phyloP scores from a whole-genome alignment of 176 grass and related monocot genomes.

The Typha latifolia region DNA sequence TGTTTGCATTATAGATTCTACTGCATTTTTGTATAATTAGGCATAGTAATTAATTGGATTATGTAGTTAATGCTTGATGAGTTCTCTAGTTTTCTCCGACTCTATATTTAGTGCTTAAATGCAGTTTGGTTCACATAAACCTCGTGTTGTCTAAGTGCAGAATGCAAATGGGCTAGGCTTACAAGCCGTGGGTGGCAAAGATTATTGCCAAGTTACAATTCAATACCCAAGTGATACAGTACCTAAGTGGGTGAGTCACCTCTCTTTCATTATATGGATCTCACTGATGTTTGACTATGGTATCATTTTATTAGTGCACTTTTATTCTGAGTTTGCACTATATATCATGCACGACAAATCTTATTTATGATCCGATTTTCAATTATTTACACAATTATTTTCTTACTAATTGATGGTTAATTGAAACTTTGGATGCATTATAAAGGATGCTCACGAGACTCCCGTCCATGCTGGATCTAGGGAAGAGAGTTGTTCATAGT shows the following conservation, averaged over 20 bases:
- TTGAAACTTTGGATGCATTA: not conserved
- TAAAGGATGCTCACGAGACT: not conserved
- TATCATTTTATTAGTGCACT: not conserved
- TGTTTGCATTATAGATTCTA: not conserved
- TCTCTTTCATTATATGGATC: not conserved
- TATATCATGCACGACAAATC: not conserved
- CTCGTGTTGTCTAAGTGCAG: slow-evolving; percentile 19
- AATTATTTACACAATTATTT: not conserved
- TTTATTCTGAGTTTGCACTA: not conserved
- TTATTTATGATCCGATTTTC: not conserved
- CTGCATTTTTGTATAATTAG: not conserved
- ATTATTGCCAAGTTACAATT: slow-evolving; percentile 65
- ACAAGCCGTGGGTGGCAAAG: slow-evolving; percentile 33
- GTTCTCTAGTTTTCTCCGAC: too few species aligned
- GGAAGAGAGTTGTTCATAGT: too few species aligned
- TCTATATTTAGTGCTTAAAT: too few species aligned
- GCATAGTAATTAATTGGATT: too few species aligned
- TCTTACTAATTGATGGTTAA: not conserved
- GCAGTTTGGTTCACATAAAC: not conserved
- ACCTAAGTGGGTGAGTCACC: slow-evolving; percentile 65
- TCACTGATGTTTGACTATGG: not conserved
- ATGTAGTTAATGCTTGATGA: too few species aligned
- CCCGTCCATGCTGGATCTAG: not conserved
- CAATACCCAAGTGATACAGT: slow-evolving; percentile 63
- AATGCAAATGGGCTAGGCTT: slow-evolving; percentile 82